Conservation (phyloP, 768 basidiomycete species). For the Myochromella boudieri region DNA sequence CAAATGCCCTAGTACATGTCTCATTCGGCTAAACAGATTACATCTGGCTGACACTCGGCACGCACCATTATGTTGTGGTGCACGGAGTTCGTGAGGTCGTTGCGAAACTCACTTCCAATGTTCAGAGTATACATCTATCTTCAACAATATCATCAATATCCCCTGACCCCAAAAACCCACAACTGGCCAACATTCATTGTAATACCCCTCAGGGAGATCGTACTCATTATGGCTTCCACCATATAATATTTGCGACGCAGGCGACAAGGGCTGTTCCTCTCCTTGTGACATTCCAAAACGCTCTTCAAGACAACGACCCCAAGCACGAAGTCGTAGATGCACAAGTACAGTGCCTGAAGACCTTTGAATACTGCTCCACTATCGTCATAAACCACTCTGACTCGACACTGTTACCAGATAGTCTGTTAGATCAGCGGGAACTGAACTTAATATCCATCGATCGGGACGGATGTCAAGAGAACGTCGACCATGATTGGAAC, state of each 20-base stretch:
- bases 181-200: constrained; percentile 38
- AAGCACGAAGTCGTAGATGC: constrained; percentile 32
- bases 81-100: constrained; percentile 64
- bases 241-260: constrained; percentile 74
- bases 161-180: constrained; percentile 32
- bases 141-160: constrained; percentile 48
- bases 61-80: constrained; percentile 65
- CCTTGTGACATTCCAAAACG: constrained; percentile 43
- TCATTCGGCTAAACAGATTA: no score
- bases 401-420: constrained; percentile 50
- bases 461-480: constrained; percentile 3
- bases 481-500: constrained; percentile 10
- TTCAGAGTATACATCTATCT: constrained; percentile 55
- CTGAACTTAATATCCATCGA: constrained; percentile 55
- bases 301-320: constrained; percentile 26
- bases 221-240: constrained; percentile 52
- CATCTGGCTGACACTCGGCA: constrained; percentile 64
- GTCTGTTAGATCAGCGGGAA: constrained; percentile 52
- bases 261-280: constrained; percentile 61
- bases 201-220: constrained; percentile 24
- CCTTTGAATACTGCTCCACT: constrained; percentile 54
- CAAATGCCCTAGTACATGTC: no score
- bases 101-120: constrained; percentile 39
- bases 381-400: constrained; percentile 77
- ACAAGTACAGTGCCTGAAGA: constrained; percentile 47